Base-by-base conservation (phyloP, 2,329 filamentous ascomycete species). In the Aspergillus sp. region DNA sequence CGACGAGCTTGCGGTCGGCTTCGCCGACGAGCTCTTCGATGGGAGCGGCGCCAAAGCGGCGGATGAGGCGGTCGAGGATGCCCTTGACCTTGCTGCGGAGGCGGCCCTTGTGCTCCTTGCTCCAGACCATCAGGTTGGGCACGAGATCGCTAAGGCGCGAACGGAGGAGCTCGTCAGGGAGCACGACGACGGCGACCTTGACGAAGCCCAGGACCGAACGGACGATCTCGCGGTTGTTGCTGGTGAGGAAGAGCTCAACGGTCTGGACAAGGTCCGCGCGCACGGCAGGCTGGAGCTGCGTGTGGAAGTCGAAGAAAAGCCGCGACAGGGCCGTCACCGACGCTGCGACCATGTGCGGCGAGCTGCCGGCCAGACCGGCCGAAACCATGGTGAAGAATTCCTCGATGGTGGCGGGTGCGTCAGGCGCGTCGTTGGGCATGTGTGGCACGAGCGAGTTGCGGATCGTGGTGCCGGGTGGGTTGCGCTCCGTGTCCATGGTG, bases 361-460 rank as follows among this genome's bases (percentile, higher is more conserved):
- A 93, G 63, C 87, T 88, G 52, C 92, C 93, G 2, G 93, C 94
- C 49, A 99, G 82, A 75, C 94, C 94, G 45, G 94, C 94, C 60
- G 90, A 96, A 25, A 97, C 89, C 94, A 99, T 99, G 50, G 93
- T 97, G 76, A 97, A 90, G 75, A 91, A 97, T 72, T 97, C 94
- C 65, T 97, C 93, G 34, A 99, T 83, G 40, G 83, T 92, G 17
- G 94, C 93, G 2, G 83, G 79, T 3, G 88, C 91, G 29, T 86
- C 78, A 2, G 89, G 87, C 0, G 91, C 88, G 69, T 95, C 86
- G 45, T 83, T 77, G 3, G 90, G 83, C 91, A 97, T 96, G 69
- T 93, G 86, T 2, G 90, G 83, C 2, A 97, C 88, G 68, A 93
- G 90, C 61, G 84, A 87, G 71, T 96, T 95, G 64, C 93, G 82